Conservation (phyloP, 192 early-diverging fungal genomes). For the Cladochytrium replicatum region DNA sequence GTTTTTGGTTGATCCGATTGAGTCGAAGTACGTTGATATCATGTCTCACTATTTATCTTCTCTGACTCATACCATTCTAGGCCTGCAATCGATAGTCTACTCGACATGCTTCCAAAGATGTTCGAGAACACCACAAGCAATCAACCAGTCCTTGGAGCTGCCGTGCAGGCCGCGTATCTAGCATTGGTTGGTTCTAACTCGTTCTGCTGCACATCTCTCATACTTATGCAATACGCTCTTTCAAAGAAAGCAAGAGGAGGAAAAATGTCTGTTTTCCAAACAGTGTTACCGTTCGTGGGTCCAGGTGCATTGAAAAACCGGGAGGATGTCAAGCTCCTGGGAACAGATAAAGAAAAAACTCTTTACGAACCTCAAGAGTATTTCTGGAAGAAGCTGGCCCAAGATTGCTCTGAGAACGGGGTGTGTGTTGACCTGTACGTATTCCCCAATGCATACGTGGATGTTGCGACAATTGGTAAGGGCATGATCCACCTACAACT, state of each 20-base stretch:
- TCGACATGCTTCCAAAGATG: constrained; percentile 72
- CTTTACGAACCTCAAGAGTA: constrained; percentile 79
- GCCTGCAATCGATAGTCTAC: constrained; percentile 62
- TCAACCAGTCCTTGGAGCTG: constrained; percentile 73
- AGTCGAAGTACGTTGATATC: constrained; percentile 45
- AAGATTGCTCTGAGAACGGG: constrained; percentile 71
- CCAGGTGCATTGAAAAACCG: constrained; percentile 79
- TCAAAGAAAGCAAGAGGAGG: constrained; percentile 65
- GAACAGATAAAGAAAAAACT: constrained; percentile 82
- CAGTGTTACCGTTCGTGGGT: constrained; percentile 74
- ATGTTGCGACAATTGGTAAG: constrained; percentile 74
- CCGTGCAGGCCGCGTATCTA: constrained; percentile 59
- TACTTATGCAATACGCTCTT: background rate
- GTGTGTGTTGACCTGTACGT: constrained; percentile 83
- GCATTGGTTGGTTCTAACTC: constrained; percentile 48
- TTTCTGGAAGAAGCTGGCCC: constrained; percentile 75
- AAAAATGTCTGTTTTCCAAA: constrained; percentile 82
- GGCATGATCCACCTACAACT: background rate
- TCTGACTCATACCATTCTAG: constrained; percentile 22
- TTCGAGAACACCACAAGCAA: constrained; percentile 67
- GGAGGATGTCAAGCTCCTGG: constrained; percentile 82
- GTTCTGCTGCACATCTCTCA: background rate
- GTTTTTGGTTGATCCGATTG: constrained; percentile 76
- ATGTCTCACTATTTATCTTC: constrained; percentile 2
- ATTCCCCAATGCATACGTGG: constrained; percentile 81